Conservation (phyloP, 371 early-diverging fungal species). For the Circinella minor region DNA sequence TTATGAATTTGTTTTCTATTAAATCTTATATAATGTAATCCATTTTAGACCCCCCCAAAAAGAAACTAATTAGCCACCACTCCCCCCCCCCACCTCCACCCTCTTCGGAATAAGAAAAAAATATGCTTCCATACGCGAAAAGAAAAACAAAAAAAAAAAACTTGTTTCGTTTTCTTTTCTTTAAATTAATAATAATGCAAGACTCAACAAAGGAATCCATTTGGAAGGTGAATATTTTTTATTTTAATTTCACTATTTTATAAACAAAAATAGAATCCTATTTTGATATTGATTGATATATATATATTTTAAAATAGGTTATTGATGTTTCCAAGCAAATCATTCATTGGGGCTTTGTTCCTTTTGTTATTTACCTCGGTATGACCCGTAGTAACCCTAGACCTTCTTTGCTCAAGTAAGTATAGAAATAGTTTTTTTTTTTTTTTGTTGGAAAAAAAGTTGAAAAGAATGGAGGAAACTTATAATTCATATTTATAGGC, state of each 20-base stretch:
- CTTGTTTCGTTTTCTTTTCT: neutral
- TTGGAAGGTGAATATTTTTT: slow-evolving; percentile 36
- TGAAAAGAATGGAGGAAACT: neutral
- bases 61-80: too few relatives aligned
- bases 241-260: too few relatives aligned
- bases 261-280: too few relatives aligned
- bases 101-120: too few relatives aligned
- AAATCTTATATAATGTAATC: too few relatives aligned
- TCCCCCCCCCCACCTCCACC: too few relatives aligned
- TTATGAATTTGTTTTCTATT: too few relatives aligned
- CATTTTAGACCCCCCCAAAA: too few relatives aligned
- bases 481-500: slow-evolving; percentile 23
- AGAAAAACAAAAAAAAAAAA: slow-evolving; percentile 50
- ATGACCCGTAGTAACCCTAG: slow-evolving; percentile 62
- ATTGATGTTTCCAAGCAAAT: slow-evolving; percentile 62
- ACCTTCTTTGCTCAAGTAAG: slow-evolving; percentile 64
- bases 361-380: slow-evolving; percentile 70
- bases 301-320: slow-evolving; percentile 35
- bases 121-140: too few relatives aligned
- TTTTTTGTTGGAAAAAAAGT: neutral
- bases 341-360: slow-evolving; percentile 73
- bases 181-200: slow-evolving; percentile 33
- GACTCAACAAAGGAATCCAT: slow-evolving; percentile 59
- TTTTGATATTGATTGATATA: neutral
- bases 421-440: too few relatives aligned